These are phyloP conservation scores for Lyophyllum semitale DNA, from an alignment of 768 basidiomycete genomes.

Conservation along the genomic window DNA sequence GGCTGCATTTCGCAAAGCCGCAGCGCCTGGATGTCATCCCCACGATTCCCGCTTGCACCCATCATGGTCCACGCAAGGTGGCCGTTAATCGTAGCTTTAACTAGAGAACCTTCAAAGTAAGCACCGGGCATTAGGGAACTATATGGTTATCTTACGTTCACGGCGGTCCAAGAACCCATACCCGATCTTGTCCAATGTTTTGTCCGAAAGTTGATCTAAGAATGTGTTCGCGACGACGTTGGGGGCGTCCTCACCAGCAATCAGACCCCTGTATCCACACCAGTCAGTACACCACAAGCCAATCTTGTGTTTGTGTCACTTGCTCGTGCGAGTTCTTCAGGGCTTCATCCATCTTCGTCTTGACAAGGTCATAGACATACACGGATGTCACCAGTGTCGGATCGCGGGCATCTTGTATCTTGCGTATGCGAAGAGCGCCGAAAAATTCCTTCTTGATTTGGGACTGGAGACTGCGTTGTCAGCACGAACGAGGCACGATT, in stretches of 20 bases:
- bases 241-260: slow-evolving; percentile 26
- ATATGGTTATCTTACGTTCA: slow-evolving; percentile 18
- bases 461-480: slow-evolving; percentile 16
- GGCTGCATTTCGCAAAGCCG: slow-evolving; percentile 28
- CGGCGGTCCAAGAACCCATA: slow-evolving; percentile 29
- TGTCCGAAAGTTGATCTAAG: slow-evolving; percentile 22
- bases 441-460: slow-evolving; percentile 33
- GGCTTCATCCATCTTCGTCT: slow-evolving; percentile 26
- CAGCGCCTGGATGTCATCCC: slow-evolving; percentile 30
- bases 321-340: slow-evolving; percentile 13
- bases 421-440: slow-evolving; percentile 26
- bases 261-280: slow-evolving; percentile 20
- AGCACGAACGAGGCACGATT: slow-evolving; percentile 10
- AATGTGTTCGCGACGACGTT: slow-evolving; percentile 34
- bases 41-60: slow-evolving; percentile 30
- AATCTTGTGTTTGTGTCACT: too few relatives aligned
- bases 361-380: slow-evolving; percentile 25
- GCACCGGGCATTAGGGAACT: not conserved
- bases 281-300: too few relatives aligned
- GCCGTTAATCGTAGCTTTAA: slow-evolving; percentile 21
- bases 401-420: slow-evolving; percentile 27
- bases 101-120: slow-evolving; percentile 9
- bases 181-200: slow-evolving; percentile 23
- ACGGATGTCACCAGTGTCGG: slow-evolving; percentile 17
- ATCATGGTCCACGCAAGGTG: slow-evolving; percentile 28